Conservation (phyloP, 2,329 filamentous ascomycete genomes). For the Colletotrichum tabaci region DNA sequence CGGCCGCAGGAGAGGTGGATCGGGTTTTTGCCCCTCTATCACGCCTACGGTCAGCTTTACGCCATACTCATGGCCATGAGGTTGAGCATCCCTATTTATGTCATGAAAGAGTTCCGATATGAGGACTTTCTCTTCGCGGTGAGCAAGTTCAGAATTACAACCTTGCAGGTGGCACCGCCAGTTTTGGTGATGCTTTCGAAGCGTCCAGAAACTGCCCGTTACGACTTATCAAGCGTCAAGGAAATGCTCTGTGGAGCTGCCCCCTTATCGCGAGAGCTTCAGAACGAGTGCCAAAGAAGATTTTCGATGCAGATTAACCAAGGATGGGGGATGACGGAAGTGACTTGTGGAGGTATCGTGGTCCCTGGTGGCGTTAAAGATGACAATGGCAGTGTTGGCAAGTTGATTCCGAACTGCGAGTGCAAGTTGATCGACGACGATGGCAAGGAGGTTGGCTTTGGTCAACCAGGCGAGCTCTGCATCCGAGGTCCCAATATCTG, state of each 20-base stretch:
- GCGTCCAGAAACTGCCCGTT: slow-evolving; percentile 64
- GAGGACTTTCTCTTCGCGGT: slow-evolving; percentile 66
- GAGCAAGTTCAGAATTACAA: slow-evolving; percentile 67
- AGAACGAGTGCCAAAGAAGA: slow-evolving; percentile 61
- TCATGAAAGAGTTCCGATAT: slow-evolving; percentile 71
- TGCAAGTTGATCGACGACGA: slow-evolving; percentile 68
- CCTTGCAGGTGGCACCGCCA: slow-evolving; percentile 69
- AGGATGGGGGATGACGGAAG: slow-evolving; percentile 76
- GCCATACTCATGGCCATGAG: slow-evolving; percentile 64
- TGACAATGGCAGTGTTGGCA: slow-evolving; percentile 64
- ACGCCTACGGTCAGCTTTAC: slow-evolving; percentile 70
- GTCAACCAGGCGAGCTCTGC: slow-evolving; percentile 67
- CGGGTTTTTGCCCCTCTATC: slow-evolving; percentile 77
- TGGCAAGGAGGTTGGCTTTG: slow-evolving; percentile 63
- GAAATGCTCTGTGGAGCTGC: slow-evolving; percentile 67
- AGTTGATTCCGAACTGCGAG: slow-evolving; percentile 68
- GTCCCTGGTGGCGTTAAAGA: slow-evolving; percentile 57
- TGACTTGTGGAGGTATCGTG: slow-evolving; percentile 58
- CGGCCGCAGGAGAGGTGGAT: slow-evolving; percentile 64
- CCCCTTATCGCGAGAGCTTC: slow-evolving; percentile 60
- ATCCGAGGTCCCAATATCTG: slow-evolving; percentile 70
- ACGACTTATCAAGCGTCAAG: slow-evolving; percentile 66
- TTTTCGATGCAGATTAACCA: slow-evolving; percentile 61
- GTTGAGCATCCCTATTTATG: slow-evolving; percentile 63
- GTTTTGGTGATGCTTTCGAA: slow-evolving; percentile 73